Evolutionary conservation across 306 rosid species (phyloP).

Genomic region (Begonia masoniana): DNA sequence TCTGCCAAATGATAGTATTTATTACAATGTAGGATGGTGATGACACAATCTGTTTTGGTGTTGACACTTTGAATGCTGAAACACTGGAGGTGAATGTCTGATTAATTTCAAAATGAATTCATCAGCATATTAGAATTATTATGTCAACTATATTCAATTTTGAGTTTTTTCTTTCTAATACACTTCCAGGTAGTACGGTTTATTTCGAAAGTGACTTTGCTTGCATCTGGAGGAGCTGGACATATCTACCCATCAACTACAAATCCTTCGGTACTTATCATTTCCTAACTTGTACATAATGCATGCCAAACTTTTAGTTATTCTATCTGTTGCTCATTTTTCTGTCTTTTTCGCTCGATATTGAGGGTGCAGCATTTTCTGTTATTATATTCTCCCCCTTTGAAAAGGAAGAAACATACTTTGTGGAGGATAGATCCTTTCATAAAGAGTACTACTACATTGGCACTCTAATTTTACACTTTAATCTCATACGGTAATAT

Average conservation of each 20-base stretch:
- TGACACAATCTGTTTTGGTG: conserved; percentile 64
- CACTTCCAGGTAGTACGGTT: conserved; percentile 70
- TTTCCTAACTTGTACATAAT: neutral
- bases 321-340: too few relatives aligned
- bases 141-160: conserved; percentile 3
- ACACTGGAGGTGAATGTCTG: conserved; percentile 55
- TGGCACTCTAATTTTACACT: too few relatives aligned
- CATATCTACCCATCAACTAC: conserved; percentile 92
- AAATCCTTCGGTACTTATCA: conserved; percentile 64
- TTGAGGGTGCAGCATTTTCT: too few relatives aligned
- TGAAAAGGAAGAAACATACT: too few relatives aligned
- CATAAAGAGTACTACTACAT: too few relatives aligned
- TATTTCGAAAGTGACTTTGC: conserved; percentile 85
- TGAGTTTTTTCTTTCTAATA: conserved; percentile 15
- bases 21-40: conserved; percentile 49
- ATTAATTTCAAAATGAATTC: neutral
- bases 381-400: too few relatives aligned
- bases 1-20: neutral
- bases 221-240: conserved; percentile 96
- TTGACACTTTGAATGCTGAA: conserved; percentile 70
- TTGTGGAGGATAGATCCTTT: too few relatives aligned
- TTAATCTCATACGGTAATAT: too few relatives aligned
- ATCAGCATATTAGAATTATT: too few relatives aligned
- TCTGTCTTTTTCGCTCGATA: too few relatives aligned
- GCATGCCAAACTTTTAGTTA: too few relatives aligned